Evolutionary conservation across 129 eudicot species (phyloP).

Genomic region (Rutidosis leptorrhynchoides): DNA sequence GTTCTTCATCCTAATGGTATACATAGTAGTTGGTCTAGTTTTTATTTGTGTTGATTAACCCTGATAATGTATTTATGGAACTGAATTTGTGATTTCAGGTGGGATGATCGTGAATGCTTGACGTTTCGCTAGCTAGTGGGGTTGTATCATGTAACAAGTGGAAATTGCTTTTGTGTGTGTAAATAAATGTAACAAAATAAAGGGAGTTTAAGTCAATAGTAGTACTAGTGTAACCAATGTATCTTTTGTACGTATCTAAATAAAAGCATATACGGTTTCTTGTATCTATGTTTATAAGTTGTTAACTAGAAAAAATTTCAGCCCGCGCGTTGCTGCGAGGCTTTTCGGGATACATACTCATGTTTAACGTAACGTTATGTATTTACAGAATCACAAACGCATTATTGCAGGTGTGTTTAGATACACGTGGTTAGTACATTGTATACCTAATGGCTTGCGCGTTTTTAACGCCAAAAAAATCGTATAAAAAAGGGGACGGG

Average conservation of each 20-base stretch:
- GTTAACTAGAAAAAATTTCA: no score
- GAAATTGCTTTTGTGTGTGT: neutral
- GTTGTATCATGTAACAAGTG: neutral
- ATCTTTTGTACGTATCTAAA: neutral
- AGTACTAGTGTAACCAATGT: neutral
- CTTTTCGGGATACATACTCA: no score
- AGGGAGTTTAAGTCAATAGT: neutral
- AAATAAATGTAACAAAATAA: neutral
- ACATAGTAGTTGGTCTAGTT: neutral
- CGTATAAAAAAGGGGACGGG: no score
- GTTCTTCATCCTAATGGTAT: conserved; percentile 12
- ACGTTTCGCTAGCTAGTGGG: neutral
- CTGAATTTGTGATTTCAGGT: neutral
- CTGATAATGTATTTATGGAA: neutral
- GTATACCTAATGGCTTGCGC: no score
- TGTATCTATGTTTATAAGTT: no score
- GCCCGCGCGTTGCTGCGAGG: no score
- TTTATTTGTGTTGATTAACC: neutral
- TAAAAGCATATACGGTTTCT: neutral
- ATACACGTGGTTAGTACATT: no score
- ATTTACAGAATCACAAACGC: no score
- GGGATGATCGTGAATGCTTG: neutral
- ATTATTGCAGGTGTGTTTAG: no score
- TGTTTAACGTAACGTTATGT: no score
- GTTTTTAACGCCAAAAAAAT: no score